Conservation (phyloP, 2,329 filamentous ascomycete species). For the Diaporthe aspalathi region DNA sequence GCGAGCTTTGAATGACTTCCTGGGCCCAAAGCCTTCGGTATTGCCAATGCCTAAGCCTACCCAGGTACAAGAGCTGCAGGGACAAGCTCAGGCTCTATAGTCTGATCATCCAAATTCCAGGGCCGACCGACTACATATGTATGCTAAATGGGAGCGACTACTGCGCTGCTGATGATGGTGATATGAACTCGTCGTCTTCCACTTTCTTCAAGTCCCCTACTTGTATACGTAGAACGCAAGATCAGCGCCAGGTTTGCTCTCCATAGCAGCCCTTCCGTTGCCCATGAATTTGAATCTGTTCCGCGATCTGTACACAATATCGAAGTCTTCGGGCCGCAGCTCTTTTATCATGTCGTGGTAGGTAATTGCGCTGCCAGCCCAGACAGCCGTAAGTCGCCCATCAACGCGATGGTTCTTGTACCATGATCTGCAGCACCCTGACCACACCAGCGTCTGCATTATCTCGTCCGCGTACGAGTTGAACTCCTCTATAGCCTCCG, state of each 20-base stretch:
- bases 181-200: no score
- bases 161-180: no score
- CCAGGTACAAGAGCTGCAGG: no score
- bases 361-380: conserved; percentile 26
- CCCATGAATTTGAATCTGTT: conserved; percentile 37
- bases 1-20: no score
- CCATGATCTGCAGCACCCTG: conserved; percentile 31
- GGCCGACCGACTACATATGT: no score
- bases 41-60: no score
- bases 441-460: conserved; percentile 34
- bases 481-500: conserved; percentile 31
- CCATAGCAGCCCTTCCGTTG: conserved; percentile 29
- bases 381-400: conserved; percentile 37
- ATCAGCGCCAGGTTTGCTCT: conserved; percentile 19
- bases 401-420: conserved; percentile 35
- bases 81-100: no score
- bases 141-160: no score
- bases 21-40: no score
- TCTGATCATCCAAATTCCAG: no score
- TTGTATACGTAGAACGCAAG: conserved; percentile 33
- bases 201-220: neutral
- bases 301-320: conserved; percentile 26
- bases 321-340: conserved; percentile 34
- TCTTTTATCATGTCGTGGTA: conserved; percentile 31
- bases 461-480: conserved; percentile 33